phyloP scores from a whole-genome alignment of 768 basidiomycete genomes.

The Boletus subparvulus region DNA sequence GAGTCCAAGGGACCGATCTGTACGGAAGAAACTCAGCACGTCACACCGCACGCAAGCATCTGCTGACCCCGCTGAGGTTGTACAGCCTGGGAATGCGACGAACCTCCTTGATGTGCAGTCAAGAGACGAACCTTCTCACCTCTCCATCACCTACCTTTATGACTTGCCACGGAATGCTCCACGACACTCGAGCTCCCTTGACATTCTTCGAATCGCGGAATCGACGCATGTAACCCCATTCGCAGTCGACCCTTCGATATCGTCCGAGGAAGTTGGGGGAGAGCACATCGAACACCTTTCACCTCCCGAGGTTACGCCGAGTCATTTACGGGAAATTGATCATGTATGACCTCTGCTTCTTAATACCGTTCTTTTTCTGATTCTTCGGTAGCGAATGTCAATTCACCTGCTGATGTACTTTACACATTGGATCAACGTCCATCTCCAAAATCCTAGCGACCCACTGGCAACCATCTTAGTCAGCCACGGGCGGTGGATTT shows the following conservation, averaged over 20 bases:
- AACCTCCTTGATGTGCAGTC: background rate
- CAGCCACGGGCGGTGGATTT: slow-evolving; percentile 75
- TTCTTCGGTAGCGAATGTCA: slow-evolving; percentile 52
- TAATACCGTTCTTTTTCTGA: slow-evolving; percentile 5
- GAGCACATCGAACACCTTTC: slow-evolving; percentile 14
- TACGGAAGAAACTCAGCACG: slow-evolving; percentile 10
- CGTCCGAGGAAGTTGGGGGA: background rate
- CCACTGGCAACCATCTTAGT: slow-evolving; percentile 45
- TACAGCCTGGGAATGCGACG: background rate
- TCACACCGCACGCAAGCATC: slow-evolving; percentile 38
- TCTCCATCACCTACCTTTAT: background rate
- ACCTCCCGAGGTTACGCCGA: slow-evolving; percentile 59
- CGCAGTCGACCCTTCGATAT: background rate
- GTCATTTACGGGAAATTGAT: slow-evolving; percentile 58
- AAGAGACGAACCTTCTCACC: background rate
- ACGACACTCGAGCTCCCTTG: background rate
- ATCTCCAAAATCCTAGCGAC: slow-evolving; percentile 46
- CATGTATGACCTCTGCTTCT: slow-evolving; percentile 47
- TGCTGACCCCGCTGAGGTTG: slow-evolving; percentile 26
- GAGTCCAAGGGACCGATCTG: slow-evolving; percentile 40
- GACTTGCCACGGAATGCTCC: background rate
- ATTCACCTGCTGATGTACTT: slow-evolving; percentile 84
- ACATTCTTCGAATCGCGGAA: background rate
- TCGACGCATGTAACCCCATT: background rate
- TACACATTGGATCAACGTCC: slow-evolving; percentile 71